Evolutionary conservation across 805 yeast species (phyloP).

Genomic region (Zygoascus bituminiphila): DNA sequence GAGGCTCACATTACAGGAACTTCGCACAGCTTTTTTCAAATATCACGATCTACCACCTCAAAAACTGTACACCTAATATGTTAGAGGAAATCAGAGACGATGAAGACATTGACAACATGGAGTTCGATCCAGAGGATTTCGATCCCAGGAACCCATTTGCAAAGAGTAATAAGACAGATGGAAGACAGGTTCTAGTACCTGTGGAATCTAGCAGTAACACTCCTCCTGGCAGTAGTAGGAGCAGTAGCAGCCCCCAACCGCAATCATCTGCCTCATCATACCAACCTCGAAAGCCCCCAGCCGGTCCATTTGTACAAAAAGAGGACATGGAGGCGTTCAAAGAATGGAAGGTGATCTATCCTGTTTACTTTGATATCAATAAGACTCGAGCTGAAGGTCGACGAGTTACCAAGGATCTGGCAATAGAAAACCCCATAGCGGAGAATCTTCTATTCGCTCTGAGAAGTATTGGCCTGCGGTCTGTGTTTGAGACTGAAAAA

Average conservation of each 20-base stretch:
- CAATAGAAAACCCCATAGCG: conserved; percentile 85
- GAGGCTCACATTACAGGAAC: no score
- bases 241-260: conserved; percentile 8
- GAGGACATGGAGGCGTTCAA: conserved; percentile 54
- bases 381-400: conserved; percentile 77
- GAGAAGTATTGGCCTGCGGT: conserved; percentile 30
- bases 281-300: conserved; percentile 14
- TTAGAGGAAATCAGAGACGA: conserved; percentile 43
- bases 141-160: conserved; percentile 46
- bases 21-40: no score
- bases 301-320: conserved; percentile 34
- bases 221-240: conserved; percentile 8
- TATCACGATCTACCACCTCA: not conserved
- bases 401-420: conserved; percentile 57
- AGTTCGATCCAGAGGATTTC: conserved; percentile 87
- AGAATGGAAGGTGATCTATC: conserved; percentile 70
- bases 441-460: conserved; percentile 69
- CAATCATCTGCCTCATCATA: conserved; percentile 7
- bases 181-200: not conserved
- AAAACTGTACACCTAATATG: conserved; percentile 7
- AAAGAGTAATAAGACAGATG: conserved; percentile 12
- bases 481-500: conserved; percentile 52
- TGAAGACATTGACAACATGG: conserved; percentile 78
- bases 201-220: conserved; percentile 3
- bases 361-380: conserved; percentile 80